A percentile compares a stretch with the other conserved stretches of the same genome.
These are phyloP conservation scores for Thuja plicata DNA, from an alignment of 83 land plant species.

Conservation along the genomic window DNA sequence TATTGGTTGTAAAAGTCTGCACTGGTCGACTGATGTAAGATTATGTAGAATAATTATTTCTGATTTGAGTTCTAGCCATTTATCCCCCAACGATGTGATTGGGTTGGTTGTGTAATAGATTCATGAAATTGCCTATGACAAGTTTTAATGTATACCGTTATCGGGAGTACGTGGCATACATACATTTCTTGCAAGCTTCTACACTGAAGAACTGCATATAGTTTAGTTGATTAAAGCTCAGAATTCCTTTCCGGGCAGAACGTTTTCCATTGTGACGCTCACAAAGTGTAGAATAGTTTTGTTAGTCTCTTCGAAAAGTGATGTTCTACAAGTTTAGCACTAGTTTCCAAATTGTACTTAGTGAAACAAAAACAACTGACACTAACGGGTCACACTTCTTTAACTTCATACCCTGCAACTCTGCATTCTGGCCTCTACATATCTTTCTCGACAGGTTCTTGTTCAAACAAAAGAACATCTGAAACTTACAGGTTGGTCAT, in stretches of 20 bases:
- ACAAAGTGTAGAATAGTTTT: not conserved
- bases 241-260: not conserved
- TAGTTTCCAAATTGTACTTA: not conserved
- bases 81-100: conserved; percentile 9
- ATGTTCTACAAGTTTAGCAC: not conserved
- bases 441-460: too few relatives aligned
- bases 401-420: not conserved
- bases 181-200: not conserved
- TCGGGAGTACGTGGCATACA: not conserved
- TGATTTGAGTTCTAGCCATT: not conserved
- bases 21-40: conserved; percentile 12
- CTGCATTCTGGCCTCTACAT: not conserved
- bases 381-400: not conserved
- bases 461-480: too few relatives aligned
- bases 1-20: conserved; percentile 5
- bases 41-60: not conserved
- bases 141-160: not conserved
- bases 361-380: not conserved
- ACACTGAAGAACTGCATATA: not conserved
- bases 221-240: not conserved
- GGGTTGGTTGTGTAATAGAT: conserved; percentile 3
- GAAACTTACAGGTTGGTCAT: too few relatives aligned
- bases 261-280: too few relatives aligned
- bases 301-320: not conserved
- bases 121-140: not conserved